Evolutionary conservation across 2,329 filamentous ascomycete genomes (phyloP), one percentile per base, ranked within the genome.

Genomic region (Aspergillus floridensis): DNA sequence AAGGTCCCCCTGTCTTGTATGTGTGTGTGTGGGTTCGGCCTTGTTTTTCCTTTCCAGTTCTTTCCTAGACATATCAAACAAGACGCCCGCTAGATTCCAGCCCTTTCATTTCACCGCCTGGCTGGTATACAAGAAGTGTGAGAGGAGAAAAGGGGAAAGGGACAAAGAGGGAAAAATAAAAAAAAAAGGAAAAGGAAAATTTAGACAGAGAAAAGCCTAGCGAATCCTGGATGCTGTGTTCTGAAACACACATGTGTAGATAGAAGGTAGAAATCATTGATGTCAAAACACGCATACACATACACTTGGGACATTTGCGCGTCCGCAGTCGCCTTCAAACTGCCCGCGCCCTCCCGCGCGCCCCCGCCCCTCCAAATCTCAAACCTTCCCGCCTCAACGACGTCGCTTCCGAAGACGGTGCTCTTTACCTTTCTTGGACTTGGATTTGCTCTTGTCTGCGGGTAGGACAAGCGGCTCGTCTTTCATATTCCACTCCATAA

Each of bases 401-500:
- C 72, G 72, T 59, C 71, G 68, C 64, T 74, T 74, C 52, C 66
- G 68, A n/a, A 79, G 68, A 52, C 74, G 76, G 65, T 80, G 79
- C 60, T 81, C 79, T 55, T 78, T 77, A 56, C 78, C 77, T 64
- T 77, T 79, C 67, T 77, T 80, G 46, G 74, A 76, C 64, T 76
- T 81, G 66, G 78, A 81, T 67, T 77, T 81, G 61, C 68, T 79
- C 65, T 79, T 81, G 63, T 81, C 79, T 29, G 73, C 72, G 1
- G 79, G 79, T 35, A 81, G 72, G 41, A 79, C 73, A 26, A 83
- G 72, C 21, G 80, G 80, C 49, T 81, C 76, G 59, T 82, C 78
- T 59, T 74, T 76, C 65, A 82, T 71, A 62, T 82, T 78, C 78
- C 80, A 86, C 49, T 83, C 82, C 86, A 93, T 91, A 58, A 85